Evolutionary conservation across 78 protist genomes (phyloP).

Genomic region (Guillardia theta): DNA sequence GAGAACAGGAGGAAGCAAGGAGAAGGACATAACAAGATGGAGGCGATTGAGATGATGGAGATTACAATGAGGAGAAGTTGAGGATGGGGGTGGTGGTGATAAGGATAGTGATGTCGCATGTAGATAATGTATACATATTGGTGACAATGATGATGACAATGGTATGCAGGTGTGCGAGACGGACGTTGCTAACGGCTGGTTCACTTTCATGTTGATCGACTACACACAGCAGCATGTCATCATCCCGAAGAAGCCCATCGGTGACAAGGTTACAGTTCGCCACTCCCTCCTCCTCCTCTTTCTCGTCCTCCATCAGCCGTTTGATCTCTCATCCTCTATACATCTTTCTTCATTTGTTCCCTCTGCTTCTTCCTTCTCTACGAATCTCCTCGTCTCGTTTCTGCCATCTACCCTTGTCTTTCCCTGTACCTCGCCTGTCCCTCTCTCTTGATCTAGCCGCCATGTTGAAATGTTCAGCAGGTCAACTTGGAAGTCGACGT

Average conservation of each 20-base stretch:
- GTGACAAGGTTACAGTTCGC: too few species aligned
- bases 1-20: background rate
- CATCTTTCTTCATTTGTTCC: too few species aligned
- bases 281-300: too few species aligned
- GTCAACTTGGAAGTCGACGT: constrained; percentile 52
- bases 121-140: background rate
- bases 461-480: too few species aligned
- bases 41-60: background rate
- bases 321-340: too few species aligned
- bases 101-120: background rate
- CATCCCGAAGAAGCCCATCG: background rate
- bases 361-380: too few species aligned
- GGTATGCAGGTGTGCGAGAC: background rate
- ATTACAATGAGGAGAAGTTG: background rate
- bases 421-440: too few species aligned
- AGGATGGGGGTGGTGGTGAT: background rate
- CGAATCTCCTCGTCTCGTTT: too few species aligned
- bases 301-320: too few species aligned
- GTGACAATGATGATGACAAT: background rate
- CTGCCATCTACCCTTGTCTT: too few species aligned
- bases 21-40: background rate
- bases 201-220: constrained; percentile 37
- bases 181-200: background rate
- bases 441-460: too few species aligned
- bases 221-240: constrained; percentile 37